These are phyloP conservation scores for Lathyrus oleraceus DNA, from an alignment of 306 rosid genomes.

Conservation along the genomic window DNA sequence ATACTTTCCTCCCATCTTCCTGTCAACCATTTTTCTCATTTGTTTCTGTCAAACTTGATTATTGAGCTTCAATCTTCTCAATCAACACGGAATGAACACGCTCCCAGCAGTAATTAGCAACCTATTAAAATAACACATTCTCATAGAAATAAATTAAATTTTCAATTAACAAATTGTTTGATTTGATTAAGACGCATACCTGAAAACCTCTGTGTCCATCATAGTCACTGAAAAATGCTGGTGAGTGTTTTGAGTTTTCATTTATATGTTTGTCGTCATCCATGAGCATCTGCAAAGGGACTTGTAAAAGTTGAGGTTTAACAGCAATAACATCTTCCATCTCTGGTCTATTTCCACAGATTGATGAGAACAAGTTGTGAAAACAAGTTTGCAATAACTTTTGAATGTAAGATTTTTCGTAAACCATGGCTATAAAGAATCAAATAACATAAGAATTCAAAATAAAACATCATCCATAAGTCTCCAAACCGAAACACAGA, in stretches of 20 bases:
- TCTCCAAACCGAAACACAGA: no score
- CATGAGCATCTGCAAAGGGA: conserved; percentile 53
- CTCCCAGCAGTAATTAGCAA: conserved; percentile 65
- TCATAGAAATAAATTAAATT: conserved; percentile 21
- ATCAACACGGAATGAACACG: conserved; percentile 41
- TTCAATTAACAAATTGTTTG: conserved; percentile 15
- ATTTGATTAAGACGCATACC: conserved; percentile 45
- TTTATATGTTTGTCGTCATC: conserved; percentile 45
- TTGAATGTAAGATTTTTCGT: no score
- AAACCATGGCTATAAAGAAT: no score
- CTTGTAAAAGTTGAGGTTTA: conserved; percentile 52
- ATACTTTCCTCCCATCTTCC: conserved; percentile 62
- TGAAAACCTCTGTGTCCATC: conserved; percentile 85
- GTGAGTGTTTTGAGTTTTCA: conserved; percentile 31
- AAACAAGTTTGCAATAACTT: no score
- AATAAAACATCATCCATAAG: no score
- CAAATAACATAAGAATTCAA: no score
- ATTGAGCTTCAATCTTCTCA: conserved; percentile 60
- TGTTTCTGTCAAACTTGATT: conserved; percentile 31
- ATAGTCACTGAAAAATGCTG: conserved; percentile 72
- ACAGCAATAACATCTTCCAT: conserved; percentile 80
- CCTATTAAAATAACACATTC: conserved; percentile 45
- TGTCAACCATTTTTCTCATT: conserved; percentile 45
- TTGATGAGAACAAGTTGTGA: conserved; percentile 60
- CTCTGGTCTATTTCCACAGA: conserved; percentile 68